Base-by-base conservation (phyloP, 75 land plant species). In the Pinus taeda region DNA sequence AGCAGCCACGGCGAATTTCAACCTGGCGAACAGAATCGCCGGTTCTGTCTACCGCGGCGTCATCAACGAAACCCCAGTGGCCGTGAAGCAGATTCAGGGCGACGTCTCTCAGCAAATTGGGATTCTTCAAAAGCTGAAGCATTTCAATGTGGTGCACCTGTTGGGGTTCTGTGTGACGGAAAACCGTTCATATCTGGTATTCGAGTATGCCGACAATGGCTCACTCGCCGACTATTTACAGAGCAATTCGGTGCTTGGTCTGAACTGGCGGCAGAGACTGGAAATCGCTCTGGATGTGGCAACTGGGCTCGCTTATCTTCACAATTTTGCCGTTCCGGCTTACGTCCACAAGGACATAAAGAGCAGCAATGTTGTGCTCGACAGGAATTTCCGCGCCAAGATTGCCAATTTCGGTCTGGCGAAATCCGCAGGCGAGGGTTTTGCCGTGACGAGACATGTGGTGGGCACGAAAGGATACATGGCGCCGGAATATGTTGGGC, bases 171-270 rank as follows among this genome's bases (percentile, higher is more conserved):
- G 96, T 61, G 22, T 73, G 6, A 49, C 82, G 1, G 49, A 83
- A 0, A 90, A 86, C 18, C 33, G 63, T 18, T 61, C 74, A 22
- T 95, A 80, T 67, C 84, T 95, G n/a, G 80, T 91, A 4, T 89
- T 82, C 74, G 98, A 93, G 80, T 95, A 75, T 57, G 89, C 91
- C 15, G 91, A 87, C 73, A 88, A 89, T 21, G 96, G 96, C 0
- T 84, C 96, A 2, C 71, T 95, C 33, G 80, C 72, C 63, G 88
- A 91, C n/a, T 88, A 90, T 84, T 78, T 93, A 20, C 71, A 71
- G 24, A 73, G 71, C 26, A 36, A 58, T 6, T 21, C 21, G 6
- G 60, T 78, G 15, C 39, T 49, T 14, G 15, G 2, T 33, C 63
- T 88, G 72, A 80, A 74, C 17, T 94, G 97, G 97, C 77, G 65